A percentile compares a stretch with the other conserved stretches of the same genome.
Conservation (phyloP, 1,139 yeast genomes). For the Yamadazyma pseudoaaseri region DNA sequence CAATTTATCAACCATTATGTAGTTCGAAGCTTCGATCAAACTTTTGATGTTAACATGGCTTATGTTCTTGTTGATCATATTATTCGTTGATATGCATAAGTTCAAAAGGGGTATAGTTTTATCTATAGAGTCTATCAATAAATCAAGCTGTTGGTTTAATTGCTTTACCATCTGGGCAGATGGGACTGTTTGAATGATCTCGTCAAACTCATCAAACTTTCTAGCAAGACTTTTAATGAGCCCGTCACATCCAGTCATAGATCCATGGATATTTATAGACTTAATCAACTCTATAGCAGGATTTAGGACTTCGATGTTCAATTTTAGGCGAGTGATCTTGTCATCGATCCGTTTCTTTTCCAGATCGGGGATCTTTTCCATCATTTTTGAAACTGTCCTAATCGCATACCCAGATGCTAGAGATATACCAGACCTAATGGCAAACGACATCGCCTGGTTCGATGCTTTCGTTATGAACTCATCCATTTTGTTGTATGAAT, state of each 20-base stretch:
- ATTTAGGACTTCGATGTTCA: conserved; percentile 62
- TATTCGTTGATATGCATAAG: conserved; percentile 67
- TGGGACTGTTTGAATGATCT: conserved; percentile 38
- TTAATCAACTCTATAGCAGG: conserved; percentile 71
- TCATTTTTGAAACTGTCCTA: conserved; percentile 57
- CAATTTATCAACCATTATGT: conserved; percentile 23
- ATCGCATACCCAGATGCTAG: conserved; percentile 77
- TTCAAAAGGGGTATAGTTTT: conserved; percentile 71
- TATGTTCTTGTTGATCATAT: conserved; percentile 54
- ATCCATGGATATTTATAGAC: conserved; percentile 66
- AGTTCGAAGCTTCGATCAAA: conserved; percentile 57
- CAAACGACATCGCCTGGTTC: conserved; percentile 77
- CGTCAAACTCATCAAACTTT: conserved; percentile 63
- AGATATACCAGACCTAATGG: conserved; percentile 74
- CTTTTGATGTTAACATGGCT: conserved; percentile 43
- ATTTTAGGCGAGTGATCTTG: conserved; percentile 47
- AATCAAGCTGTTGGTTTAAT: conserved; percentile 51
- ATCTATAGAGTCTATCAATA: conserved; percentile 54
- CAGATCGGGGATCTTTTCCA: conserved; percentile 60
- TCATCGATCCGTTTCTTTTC: conserved; percentile 47
- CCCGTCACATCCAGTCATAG: conserved; percentile 55
- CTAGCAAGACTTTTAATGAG: conserved; percentile 56
- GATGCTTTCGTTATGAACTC: conserved; percentile 59
- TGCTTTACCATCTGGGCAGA: conserved; percentile 36
- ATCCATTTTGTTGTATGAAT: conserved; percentile 29